Conservation (phyloP, 768 basidiomycete species). For the Mrakia gelida region DNA sequence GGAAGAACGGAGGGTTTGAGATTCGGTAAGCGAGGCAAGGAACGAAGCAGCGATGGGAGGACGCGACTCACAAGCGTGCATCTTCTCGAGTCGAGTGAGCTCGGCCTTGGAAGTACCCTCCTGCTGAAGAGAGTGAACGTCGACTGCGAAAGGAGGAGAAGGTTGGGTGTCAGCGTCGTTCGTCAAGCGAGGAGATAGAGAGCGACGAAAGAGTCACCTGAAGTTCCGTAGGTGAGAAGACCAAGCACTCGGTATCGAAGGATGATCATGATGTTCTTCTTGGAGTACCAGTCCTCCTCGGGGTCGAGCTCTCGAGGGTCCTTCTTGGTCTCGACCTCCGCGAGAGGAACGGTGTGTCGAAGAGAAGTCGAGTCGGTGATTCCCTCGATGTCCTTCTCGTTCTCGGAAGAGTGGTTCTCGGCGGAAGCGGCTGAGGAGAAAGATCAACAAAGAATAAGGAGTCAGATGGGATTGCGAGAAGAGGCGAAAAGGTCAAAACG, state of each 20-base stretch:
- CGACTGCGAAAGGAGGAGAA: constrained; percentile 36
- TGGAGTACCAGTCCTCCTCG: constrained; percentile 43
- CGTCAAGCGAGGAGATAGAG: no score
- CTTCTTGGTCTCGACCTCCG: constrained; percentile 10
- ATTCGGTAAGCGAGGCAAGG: no score
- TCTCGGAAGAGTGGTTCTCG: background rate
- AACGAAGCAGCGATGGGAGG: no score
- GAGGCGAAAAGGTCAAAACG: background rate
- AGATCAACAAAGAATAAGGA: background rate
- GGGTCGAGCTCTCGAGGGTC: constrained; percentile 22
- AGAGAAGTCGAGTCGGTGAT: background rate
- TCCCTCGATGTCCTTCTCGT: constrained; percentile 18
- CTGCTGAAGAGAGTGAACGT: constrained; percentile 42
- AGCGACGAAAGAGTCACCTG: background rate
- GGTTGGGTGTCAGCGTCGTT: no score
- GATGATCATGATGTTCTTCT: constrained; percentile 37
- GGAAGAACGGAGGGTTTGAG: no score
- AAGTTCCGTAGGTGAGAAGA: constrained; percentile 1
- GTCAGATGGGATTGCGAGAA: background rate
- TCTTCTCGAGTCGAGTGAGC: constrained; percentile 26
- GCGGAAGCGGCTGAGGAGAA: background rate
- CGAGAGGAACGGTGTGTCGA: constrained; percentile 18
- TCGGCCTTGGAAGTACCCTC: constrained; percentile 39
- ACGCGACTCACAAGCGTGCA: background rate
- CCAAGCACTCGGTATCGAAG: constrained; percentile 39